Base-by-base conservation (phyloP, 805 yeast genomes). In the Alloascoidea africana region DNA sequence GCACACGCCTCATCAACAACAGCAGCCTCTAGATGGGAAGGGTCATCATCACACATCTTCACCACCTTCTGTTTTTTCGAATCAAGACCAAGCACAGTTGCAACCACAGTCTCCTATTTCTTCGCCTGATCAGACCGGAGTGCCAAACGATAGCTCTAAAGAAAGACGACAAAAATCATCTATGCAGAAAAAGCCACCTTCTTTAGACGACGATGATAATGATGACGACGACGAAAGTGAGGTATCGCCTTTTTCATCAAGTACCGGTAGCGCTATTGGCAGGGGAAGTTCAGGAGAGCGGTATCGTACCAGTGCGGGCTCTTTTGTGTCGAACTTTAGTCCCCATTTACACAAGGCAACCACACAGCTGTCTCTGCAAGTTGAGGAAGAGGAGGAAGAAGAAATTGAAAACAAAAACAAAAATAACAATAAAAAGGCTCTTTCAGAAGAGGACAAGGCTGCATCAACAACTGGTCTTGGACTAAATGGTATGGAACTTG, bases 1-100 rank as follows among this genome's bases (percentile, higher is more conserved):
- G 13, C 8, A 23, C 8, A n/a, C 13, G 8, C 8, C 8, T 8
- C 13, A 23, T 23, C n/a, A 8, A 23, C 8, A 23, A 23, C 30
- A 23, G n/a, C 30, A 23, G n/a, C 30, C 30, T 8, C n/a, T 23
- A 23, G 8, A 8, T 8, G n/a, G n/a, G n/a, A n/a, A n/a, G n/a
- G n/a, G n/a, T n/a, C n/a, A 23, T 23, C 30, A 23, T 23, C 30
- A 23, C n/a, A n/a, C 30, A 8, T 23, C 30, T 23, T 23, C 30
- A 23, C 30, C 30, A 8, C 30, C 30, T 8, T 23, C 30, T 8
- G 30, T 23, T 23, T 23, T 23, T 23, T 23, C 30, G 13, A 23
- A 23, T 23, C 30, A 23, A 23, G 30, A 23, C n/a, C n/a, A 8
- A 8, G 30, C 30, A 8, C n/a, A n/a, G n/a, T n/a, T n/a, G n/a